Evolutionary conservation across 164 flowering plant species (phyloP).

Genomic region (Magnolia officinalis): DNA sequence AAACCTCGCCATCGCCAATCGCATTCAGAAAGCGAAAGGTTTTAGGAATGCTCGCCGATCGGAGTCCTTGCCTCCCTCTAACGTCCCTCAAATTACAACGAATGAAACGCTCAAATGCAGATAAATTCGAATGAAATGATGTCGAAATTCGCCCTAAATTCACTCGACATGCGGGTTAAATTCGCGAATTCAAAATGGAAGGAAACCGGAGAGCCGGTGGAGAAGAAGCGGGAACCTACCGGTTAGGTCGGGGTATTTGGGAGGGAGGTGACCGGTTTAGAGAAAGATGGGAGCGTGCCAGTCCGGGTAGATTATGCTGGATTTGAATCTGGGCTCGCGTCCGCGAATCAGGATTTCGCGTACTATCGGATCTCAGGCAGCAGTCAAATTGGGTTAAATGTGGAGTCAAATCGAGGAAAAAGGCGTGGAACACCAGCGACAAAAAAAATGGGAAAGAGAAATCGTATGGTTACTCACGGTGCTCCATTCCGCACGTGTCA

Average conservation of each 20-base stretch:
- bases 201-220: slow-evolving; percentile 23
- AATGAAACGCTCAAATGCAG: slow-evolving; percentile 4
- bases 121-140: slow-evolving; percentile 7
- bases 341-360: slow-evolving; percentile 32
- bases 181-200: slow-evolving; percentile 9
- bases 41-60: slow-evolving; percentile 7
- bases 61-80: slow-evolving; percentile 8
- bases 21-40: not conserved
- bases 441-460: slow-evolving; percentile 5
- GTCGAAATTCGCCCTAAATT: slow-evolving; percentile 42
- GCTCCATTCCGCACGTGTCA: not conserved
- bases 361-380: slow-evolving; percentile 32
- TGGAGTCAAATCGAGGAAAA: slow-evolving; percentile 34
- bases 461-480: not conserved
- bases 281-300: slow-evolving; percentile 1
- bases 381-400: slow-evolving; percentile 31
- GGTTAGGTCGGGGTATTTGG: slow-evolving; percentile 19
- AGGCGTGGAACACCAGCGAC: slow-evolving; percentile 24
- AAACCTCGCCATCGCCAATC: not conserved
- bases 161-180: slow-evolving; percentile 32
- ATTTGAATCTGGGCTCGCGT: slow-evolving; percentile 23
- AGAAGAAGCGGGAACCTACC: slow-evolving; percentile 17
- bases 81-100: not conserved
- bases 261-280: slow-evolving; percentile 17
- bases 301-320: slow-evolving; percentile 13